These are phyloP conservation scores for Lasiosphaeris hirsuta DNA, from an alignment of 495 filamentous ascomycete species.

Conservation along the genomic window DNA sequence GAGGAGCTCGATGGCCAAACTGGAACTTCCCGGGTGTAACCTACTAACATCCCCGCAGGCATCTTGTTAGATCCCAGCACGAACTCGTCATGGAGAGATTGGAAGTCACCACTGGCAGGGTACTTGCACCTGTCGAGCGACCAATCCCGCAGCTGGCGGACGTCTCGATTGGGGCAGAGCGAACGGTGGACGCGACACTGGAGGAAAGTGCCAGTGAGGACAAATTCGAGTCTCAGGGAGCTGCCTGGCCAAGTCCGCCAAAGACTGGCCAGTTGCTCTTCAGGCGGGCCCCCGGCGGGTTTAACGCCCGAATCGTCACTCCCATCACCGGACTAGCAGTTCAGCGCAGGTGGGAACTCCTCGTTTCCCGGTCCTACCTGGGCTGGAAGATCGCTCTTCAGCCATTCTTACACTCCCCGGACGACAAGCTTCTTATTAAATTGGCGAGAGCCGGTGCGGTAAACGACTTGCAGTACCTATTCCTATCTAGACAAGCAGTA, in stretches of 20 bases:
- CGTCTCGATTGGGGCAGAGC: no score
- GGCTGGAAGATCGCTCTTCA: not conserved
- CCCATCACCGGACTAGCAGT: not conserved
- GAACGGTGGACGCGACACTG: no score
- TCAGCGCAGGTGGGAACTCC: not conserved
- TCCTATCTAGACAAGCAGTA: not conserved
- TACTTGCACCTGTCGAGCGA: no score
- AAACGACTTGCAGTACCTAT: not conserved
- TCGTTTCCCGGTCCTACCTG: not conserved
- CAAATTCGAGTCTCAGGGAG: no score
- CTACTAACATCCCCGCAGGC: no score
- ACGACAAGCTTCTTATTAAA: not conserved
- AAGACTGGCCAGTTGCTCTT: not conserved
- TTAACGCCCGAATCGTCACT: not conserved
- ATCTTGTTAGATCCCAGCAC: no score
- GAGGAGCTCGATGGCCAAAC: no score
- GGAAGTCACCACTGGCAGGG: no score
- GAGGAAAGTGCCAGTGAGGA: no score
- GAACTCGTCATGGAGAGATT: no score
- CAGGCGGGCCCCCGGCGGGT: not conserved
- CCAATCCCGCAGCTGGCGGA: no score
- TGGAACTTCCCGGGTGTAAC: no score
- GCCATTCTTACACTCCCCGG: not conserved
- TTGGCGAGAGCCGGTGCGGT: not conserved
- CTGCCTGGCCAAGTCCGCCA: not conserved